Evolutionary conservation across 345 rosid genomes (phyloP), one percentile per base, ranked within the genome.

Genomic region (Luvunga scandens): DNA sequence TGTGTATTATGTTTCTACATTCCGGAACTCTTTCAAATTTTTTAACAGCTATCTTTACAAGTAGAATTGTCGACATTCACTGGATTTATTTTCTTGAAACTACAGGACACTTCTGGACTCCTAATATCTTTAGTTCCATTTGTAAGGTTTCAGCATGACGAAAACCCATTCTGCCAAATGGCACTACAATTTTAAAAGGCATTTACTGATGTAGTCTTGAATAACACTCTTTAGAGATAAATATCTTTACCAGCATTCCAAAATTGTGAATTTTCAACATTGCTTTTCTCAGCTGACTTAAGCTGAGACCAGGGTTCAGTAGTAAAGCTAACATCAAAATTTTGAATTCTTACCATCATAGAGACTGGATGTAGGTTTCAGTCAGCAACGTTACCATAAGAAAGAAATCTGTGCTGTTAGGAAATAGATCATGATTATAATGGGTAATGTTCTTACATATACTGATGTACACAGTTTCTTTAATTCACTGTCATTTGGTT

Each of bases 271-370:
- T 25, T 60, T 60, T 48, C 4, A 9, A 25, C 19, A 18, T 8
- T n/a, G 9, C 24, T 33, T 9, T n/a, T 28, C 30, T 60, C 21
- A 24, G 36, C 76, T 25, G 36, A 59, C 67, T 36, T 73, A n/a
- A 73, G n/a, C 63, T 73, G 76, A 59, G 19, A 38, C 50, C 73
- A 73, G 38, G 55, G 36, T 60, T 73, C 2, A 55, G 48, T 27
- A 24, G 59, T 14, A 45, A 69, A 25, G 57, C 60, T 50, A n/a
- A 25, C 56, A 4, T 73, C 18, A 39, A 39, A 9, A 61, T 8
- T 30, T 42, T 30, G 59, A 45, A 33, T 56, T 45, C 27, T 30
- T 22, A 1, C 30, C 5, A 0, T 74, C n/a, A 18, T 34, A 24
- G 42, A 42, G 30, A 74, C 69, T 63, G 61, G 22, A 12, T 63